A percentile compares a stretch with the other conserved stretches of the same genome.
Conservation (phyloP, 495 filamentous ascomycete species). For the Ascodesmis nigricans region DNA sequence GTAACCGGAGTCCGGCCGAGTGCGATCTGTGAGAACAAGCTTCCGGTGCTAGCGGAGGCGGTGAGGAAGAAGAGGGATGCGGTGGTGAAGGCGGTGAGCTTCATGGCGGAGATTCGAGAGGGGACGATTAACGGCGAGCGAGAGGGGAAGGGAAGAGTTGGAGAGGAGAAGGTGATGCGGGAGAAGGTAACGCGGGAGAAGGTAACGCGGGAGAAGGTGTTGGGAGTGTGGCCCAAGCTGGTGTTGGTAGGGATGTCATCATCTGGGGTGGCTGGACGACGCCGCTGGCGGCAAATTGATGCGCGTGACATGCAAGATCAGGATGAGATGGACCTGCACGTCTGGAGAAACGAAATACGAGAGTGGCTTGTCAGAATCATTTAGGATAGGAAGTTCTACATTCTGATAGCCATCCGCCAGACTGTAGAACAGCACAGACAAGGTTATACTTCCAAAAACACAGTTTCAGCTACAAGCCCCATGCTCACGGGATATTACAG, state of each 20-base stretch:
- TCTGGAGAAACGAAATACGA: no score
- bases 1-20: slow-evolving; percentile 12
- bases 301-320: no score
- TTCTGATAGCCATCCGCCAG: no score
- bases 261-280: no score
- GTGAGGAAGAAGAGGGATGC: slow-evolving; percentile 23
- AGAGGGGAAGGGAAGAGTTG: background rate
- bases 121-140: background rate
- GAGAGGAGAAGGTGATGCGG: slow-evolving; percentile 2
- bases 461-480: background rate
- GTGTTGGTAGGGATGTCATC: no score
- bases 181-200: background rate
- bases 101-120: slow-evolving; percentile 23
- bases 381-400: no score
- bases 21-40: slow-evolving; percentile 20
- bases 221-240: background rate
- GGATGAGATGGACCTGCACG: no score
- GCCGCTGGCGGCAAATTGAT: no score
- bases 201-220: background rate
- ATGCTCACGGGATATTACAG: background rate
- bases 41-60: slow-evolving; percentile 20
- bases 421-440: background rate
- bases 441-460: background rate
- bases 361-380: no score
- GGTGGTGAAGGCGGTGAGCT: slow-evolving; percentile 26